Evolutionary conservation across 495 filamentous ascomycete species (phyloP).

Genomic region (Niebla homalea): DNA sequence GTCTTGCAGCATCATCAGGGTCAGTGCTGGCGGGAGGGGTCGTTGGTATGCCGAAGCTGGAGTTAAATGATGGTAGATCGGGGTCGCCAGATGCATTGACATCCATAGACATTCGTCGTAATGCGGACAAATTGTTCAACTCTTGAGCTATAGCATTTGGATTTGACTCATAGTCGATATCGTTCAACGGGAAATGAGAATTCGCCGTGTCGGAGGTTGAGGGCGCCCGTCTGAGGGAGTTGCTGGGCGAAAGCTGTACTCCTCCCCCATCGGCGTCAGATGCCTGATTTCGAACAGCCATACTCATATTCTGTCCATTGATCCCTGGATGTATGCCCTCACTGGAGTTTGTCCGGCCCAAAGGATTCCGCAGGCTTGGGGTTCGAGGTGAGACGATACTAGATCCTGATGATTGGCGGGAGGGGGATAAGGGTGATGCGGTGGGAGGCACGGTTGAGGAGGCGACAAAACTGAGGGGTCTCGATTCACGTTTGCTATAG

Average conservation of each 20-base stretch:
- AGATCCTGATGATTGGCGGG: slow-evolving; percentile 27
- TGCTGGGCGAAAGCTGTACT: slow-evolving; percentile 42
- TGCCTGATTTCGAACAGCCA: slow-evolving; percentile 29
- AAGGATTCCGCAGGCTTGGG: slow-evolving; percentile 13
- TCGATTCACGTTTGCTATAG: slow-evolving; percentile 42
- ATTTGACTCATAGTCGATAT: slow-evolving; percentile 84
- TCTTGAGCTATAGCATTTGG: slow-evolving; percentile 90
- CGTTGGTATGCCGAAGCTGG: slow-evolving; percentile 48
- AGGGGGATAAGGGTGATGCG: slow-evolving; percentile 11
- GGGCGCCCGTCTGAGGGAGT: slow-evolving; percentile 37
- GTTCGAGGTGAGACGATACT: slow-evolving; percentile 31
- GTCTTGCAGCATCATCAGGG: slow-evolving; percentile 74
- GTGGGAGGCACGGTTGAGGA: slow-evolving; percentile 27
- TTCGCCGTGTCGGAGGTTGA: slow-evolving; percentile 54
- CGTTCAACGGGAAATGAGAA: slow-evolving; percentile 70
- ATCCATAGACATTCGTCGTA: slow-evolving; percentile 98
- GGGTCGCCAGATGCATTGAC: slow-evolving; percentile 83
- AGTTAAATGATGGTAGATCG: slow-evolving; percentile 75
- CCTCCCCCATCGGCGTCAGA: slow-evolving; percentile 31
- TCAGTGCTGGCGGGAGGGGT: slow-evolving; percentile 60
- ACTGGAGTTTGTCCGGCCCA: slow-evolving; percentile 9
- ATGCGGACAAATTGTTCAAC: slow-evolving; percentile 84
- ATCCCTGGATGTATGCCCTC: slow-evolving; percentile 16
- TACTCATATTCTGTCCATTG: slow-evolving; percentile 30
- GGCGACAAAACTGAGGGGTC: slow-evolving; percentile 54